A percentile compares a stretch with the other conserved stretches of the same genome.
These are phyloP conservation scores for Lathyrus oleraceus DNA, from an alignment of 306 rosid genomes.

Conservation along the genomic window DNA sequence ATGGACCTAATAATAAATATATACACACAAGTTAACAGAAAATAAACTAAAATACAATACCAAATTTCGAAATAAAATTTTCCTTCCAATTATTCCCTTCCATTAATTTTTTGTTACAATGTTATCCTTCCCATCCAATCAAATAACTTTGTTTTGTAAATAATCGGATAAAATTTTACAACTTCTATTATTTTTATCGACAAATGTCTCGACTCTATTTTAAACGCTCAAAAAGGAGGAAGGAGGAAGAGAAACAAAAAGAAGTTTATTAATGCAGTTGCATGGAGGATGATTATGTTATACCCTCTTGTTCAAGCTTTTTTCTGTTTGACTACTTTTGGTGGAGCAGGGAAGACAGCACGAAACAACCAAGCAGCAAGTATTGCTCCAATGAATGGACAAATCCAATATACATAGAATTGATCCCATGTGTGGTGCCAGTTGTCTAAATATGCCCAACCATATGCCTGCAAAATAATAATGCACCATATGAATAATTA, in stretches of 20 bases:
- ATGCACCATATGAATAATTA: background rate
- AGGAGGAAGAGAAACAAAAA: background rate
- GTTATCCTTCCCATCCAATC: too few relatives aligned
- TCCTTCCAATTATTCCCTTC: too few relatives aligned
- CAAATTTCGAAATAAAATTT: too few relatives aligned
- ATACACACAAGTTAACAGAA: background rate
- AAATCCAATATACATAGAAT: constrained; percentile 83
- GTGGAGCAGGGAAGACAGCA: constrained; percentile 51
- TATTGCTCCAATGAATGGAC: constrained; percentile 74
- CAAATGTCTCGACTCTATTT: too few relatives aligned
- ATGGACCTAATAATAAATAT: background rate
- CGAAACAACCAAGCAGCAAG: constrained; percentile 80
- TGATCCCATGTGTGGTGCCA: constrained; percentile 88
- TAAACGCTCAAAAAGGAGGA: background rate
- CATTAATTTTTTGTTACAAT: too few relatives aligned
- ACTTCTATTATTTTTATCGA: too few relatives aligned
- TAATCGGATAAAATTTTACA: too few relatives aligned
- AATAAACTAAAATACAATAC: background rate
- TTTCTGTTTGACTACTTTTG: constrained; percentile 51
- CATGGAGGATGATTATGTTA: constrained; percentile 7
- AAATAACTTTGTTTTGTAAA: too few relatives aligned
- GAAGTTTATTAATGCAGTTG: background rate
- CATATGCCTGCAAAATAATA: constrained; percentile 62
- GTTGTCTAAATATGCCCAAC: constrained; percentile 76
- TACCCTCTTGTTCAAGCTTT: constrained; percentile 48